Conservation (phyloP, 192 early-diverging fungal species). For the Entomortierella lignicola region DNA sequence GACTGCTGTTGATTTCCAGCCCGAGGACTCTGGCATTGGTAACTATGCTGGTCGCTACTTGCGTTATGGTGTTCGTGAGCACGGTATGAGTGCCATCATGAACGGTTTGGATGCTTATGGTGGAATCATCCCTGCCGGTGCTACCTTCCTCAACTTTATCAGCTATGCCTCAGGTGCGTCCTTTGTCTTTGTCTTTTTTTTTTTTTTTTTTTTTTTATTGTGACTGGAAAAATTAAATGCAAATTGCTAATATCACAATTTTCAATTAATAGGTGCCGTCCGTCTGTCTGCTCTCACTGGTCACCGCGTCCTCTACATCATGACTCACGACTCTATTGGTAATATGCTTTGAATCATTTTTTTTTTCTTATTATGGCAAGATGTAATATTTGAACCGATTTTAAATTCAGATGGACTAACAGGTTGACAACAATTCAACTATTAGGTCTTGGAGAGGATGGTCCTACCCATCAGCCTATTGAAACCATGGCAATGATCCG, state of each 20-base stretch:
- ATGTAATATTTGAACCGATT: too few species aligned
- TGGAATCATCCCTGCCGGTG: slow-evolving; percentile 86
- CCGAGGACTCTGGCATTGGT: slow-evolving; percentile 78
- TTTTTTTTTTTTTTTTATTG: neutral
- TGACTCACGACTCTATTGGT: slow-evolving; percentile 99
- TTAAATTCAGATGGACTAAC: too few species aligned
- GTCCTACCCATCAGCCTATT: slow-evolving; percentile 98
- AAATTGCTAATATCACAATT: neutral
- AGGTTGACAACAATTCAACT: too few species aligned
- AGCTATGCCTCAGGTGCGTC: slow-evolving; percentile 63
- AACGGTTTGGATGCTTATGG: slow-evolving; percentile 95
- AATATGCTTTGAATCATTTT: neutral
- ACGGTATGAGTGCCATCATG: slow-evolving; percentile 96
- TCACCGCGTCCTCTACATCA: slow-evolving; percentile 95
- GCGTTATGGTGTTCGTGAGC: slow-evolving; percentile 98
- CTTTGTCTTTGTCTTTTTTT: neutral
- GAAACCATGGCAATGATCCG: slow-evolving; percentile 94
- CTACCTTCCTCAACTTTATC: slow-evolving; percentile 96
- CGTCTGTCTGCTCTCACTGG: slow-evolving; percentile 91
- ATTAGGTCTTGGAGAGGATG: slow-evolving; percentile 87
- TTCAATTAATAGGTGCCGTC: slow-evolving; percentile 67
- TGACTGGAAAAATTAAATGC: too few species aligned
- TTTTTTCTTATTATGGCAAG: neutral
- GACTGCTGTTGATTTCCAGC: slow-evolving; percentile 94
- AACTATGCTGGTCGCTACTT: slow-evolving; percentile 91